Evolutionary conservation across 177 flowering plant species (phyloP).

Genomic region (Vitis hybrid): DNA sequence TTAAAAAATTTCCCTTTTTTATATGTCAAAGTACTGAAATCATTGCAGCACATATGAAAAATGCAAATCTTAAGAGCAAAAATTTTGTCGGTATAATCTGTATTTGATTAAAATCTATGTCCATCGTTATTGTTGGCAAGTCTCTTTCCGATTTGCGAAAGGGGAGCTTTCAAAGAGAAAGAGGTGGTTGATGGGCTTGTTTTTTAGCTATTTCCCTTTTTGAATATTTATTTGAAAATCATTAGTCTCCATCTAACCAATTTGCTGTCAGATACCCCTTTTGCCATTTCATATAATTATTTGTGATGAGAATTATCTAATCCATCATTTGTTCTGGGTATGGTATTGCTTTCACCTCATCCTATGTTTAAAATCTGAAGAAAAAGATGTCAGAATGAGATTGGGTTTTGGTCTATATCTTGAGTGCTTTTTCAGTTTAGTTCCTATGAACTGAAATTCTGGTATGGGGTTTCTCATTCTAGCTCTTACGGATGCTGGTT

Average conservation of each 20-base stretch:
- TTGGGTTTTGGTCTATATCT: background rate
- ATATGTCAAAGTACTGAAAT: background rate
- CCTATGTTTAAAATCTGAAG: conserved; percentile 6
- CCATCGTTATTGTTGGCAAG: conserved; percentile 32
- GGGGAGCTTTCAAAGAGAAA: conserved; percentile 39
- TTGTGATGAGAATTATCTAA: background rate
- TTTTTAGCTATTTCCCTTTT: conserved; percentile 4
- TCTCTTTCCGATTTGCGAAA: conserved; percentile 41
- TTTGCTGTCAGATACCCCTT: conserved; percentile 15
- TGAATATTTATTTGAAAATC: background rate
- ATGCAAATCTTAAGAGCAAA: background rate
- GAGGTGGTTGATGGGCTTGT: conserved; percentile 32
- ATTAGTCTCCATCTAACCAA: conserved; percentile 19
- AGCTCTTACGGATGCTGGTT: no score
- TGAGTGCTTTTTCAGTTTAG: background rate
- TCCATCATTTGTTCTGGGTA: background rate
- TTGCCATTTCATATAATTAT: background rate
- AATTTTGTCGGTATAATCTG: background rate
- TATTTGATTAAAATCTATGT: background rate
- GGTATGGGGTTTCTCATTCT: no score
- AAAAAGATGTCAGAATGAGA: background rate
- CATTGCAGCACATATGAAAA: background rate
- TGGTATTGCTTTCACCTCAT: conserved; percentile 2
- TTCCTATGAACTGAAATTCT: no score
- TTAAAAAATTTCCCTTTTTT: background rate